Evolutionary conservation across 1,284 basidiomycete species (phyloP).

Genomic region (Ceratobasidium sp.): DNA sequence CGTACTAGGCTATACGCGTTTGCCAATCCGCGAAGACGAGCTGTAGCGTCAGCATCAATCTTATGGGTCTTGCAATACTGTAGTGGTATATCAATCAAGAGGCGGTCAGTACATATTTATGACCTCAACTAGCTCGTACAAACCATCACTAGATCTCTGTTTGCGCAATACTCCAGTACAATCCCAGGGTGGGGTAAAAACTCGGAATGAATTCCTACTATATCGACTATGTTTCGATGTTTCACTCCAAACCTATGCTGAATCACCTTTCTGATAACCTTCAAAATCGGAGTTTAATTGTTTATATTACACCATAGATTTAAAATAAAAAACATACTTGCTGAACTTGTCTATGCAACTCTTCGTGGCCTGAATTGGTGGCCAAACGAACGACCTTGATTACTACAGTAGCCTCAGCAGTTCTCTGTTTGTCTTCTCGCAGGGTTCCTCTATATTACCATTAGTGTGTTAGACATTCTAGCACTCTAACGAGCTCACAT

Average conservation of each 20-base stretch:
- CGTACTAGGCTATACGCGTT: constrained; percentile 16
- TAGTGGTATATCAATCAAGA: background rate
- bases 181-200: constrained; percentile 6
- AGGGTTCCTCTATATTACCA: background rate
- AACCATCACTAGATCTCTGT: background rate
- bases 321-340: background rate
- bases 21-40: background rate
- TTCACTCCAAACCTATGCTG: background rate
- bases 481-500: background rate
- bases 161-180: constrained; percentile 5
- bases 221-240: constrained; percentile 19
- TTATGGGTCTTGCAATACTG: background rate
- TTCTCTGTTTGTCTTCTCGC: background rate
- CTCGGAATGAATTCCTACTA: constrained; percentile 8
- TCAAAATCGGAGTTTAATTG: background rate
- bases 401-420: background rate
- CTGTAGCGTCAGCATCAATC: background rate
- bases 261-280: constrained; percentile 7
- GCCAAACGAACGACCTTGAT: constrained; percentile 12
- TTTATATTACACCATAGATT: background rate
- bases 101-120: background rate
- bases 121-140: background rate
- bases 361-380: background rate
- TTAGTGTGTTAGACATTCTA: background rate
- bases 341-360: constrained; percentile 11